These are phyloP conservation scores for Mucor velutinosus DNA, from an alignment of 371 early-diverging fungal genomes.

Conservation along the genomic window DNA sequence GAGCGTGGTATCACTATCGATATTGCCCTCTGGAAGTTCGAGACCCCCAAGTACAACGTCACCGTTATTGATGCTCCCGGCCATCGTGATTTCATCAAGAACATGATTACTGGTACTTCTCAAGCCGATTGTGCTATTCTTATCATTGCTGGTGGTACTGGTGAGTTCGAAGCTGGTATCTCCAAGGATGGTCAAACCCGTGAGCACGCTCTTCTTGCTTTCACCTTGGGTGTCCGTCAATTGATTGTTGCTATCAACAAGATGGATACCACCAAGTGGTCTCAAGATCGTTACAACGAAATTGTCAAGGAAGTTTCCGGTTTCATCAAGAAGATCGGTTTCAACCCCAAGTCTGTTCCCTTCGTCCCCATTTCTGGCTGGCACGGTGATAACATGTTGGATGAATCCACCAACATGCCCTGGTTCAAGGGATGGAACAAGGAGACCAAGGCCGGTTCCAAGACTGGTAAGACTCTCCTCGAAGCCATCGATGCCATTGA, in stretches of 20 bases:
- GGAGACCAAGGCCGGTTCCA: conserved; percentile 85
- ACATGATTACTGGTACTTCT: conserved; percentile 98
- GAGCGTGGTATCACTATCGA: conserved; percentile 98
- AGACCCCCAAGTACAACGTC: conserved; percentile 94
- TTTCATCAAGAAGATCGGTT: conserved; percentile 96
- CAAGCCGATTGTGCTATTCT: conserved; percentile 97
- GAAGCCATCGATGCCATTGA: conserved; percentile 95
- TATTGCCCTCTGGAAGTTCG: conserved; percentile 98
- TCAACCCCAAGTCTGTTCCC: conserved; percentile 89
- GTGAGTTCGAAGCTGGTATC: conserved; percentile 99
- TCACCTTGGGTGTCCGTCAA: conserved; percentile 97
- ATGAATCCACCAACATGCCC: conserved; percentile 90
- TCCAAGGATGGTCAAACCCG: conserved; percentile 99
- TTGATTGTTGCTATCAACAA: conserved; percentile 98
- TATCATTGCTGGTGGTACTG: conserved; percentile 92
- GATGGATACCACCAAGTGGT: conserved; percentile 98
- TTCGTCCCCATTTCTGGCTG: conserved; percentile 98
- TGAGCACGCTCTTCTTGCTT: conserved; percentile 99
- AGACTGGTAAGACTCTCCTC: conserved; percentile 89
- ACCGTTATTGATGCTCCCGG: conserved; percentile 99
- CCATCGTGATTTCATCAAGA: conserved; percentile 99
- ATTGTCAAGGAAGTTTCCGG: conserved; percentile 92
- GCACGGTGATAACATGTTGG: conserved; percentile 98
- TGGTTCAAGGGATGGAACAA: conserved; percentile 97
- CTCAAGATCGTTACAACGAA: conserved; percentile 92